Evolutionary conservation across 495 filamentous ascomycete species (phyloP).

Genomic region (Annulohypoxylon maeteangense): DNA sequence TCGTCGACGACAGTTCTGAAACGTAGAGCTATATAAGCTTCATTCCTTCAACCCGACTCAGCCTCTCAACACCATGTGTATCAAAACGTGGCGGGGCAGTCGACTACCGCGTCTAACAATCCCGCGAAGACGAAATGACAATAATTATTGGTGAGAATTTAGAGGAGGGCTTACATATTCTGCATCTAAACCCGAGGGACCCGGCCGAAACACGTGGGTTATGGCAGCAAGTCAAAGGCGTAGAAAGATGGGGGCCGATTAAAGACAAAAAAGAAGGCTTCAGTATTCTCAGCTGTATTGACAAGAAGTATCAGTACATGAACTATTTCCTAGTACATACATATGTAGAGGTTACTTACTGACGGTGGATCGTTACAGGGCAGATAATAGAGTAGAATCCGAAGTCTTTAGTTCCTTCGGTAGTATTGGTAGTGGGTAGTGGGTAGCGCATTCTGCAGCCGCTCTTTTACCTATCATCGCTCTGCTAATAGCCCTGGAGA

Average conservation of each 20-base stretch:
- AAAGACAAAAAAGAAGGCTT: not conserved
- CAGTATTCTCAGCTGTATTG: slow-evolving; percentile 20
- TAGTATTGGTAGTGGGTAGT: slow-evolving; percentile 36
- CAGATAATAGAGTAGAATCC: not conserved
- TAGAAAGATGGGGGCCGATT: slow-evolving; percentile 33
- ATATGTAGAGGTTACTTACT: not conserved
- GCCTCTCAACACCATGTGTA: slow-evolving; percentile 28
- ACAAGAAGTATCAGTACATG: not conserved
- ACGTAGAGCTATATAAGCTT: slow-evolving; percentile 28
- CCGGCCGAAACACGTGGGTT: slow-evolving; percentile 41
- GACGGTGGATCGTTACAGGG: slow-evolving; percentile 4
- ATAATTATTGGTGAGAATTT: slow-evolving; percentile 8
- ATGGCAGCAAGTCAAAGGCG: slow-evolving; percentile 17
- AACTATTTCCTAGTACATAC: too few relatives aligned
- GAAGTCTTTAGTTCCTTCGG: slow-evolving; percentile 3
- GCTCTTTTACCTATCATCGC: slow-evolving; percentile 21
- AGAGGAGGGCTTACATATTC: slow-evolving; percentile 19
- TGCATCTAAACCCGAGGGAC: slow-evolving; percentile 22
- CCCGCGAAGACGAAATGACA: not conserved
- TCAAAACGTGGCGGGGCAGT: slow-evolving; percentile 35
- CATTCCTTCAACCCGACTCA: slow-evolving; percentile 35
- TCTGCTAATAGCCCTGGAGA: slow-evolving; percentile 4
- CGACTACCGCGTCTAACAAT: slow-evolving; percentile 35
- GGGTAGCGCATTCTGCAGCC: not conserved
- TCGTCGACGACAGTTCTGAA: slow-evolving; percentile 30